A percentile compares a stretch with the other conserved stretches of the same genome.
phyloP scores from a whole-genome alignment of 192 early-diverging fungal genomes.

The Rhizophagus prolifer region DNA sequence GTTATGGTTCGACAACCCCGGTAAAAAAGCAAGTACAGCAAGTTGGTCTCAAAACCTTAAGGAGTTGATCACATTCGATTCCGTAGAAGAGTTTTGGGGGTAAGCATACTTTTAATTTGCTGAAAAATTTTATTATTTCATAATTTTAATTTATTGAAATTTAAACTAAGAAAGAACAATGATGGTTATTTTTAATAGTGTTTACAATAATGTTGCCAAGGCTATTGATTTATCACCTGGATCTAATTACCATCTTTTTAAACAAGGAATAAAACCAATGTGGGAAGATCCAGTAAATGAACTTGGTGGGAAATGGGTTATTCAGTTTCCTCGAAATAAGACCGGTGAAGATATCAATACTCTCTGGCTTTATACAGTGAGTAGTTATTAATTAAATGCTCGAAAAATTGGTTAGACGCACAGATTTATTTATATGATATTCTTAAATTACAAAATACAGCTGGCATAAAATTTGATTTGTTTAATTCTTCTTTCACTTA shows the following conservation, averaged over 20 bases:
- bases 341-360: conserved; percentile 75
- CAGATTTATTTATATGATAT: no score
- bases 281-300: conserved; percentile 94
- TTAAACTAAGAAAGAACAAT: neutral
- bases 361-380: conserved; percentile 83
- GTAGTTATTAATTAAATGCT: neutral
- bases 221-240: conserved; percentile 69
- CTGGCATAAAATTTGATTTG: conserved; percentile 18
- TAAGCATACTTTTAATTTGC: conserved; percentile 33
- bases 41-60: conserved; percentile 88
- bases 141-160: neutral
- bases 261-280: conserved; percentile 85
- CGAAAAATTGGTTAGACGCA: neutral
- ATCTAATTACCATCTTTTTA: conserved; percentile 95
- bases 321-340: conserved; percentile 68
- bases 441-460: conserved; percentile 17
- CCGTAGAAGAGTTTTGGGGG: conserved; percentile 99
- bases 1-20: conserved; percentile 91
- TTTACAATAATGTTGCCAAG: conserved; percentile 86
- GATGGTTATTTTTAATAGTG: conserved; percentile 37
- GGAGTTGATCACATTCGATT: conserved; percentile 85
- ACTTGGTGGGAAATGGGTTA: conserved; percentile 90
- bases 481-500: conserved; percentile 19
- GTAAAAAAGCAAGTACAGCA: conserved; percentile 68
- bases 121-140: neutral